Evolutionary conservation across 148 eudicot genomes (phyloP), one percentile per base, ranked within the genome.

Genomic region (Cornus florida): DNA sequence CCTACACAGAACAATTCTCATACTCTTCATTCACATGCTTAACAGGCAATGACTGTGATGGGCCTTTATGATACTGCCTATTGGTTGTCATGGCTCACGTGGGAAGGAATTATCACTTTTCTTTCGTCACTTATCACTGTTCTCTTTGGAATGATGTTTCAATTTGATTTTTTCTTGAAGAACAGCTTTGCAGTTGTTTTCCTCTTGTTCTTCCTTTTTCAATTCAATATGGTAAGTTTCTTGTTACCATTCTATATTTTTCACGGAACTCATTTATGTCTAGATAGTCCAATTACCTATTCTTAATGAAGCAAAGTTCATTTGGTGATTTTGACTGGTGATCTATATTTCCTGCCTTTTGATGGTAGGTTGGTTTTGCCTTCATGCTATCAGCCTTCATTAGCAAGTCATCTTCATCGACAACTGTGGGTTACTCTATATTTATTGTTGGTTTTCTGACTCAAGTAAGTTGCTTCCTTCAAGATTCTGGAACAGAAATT

Each of bases 41-140:
- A 38, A 78, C 90, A 96, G 98, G 96, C 96, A 48, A 90, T 95
- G 98, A 84, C 86, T 68, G 88, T 93, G 86, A 95, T 95, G 97
- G 98, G 98, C 79, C 96, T 95, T 33, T 93, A 91, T 86, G 98
- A 95, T 83, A 89, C 94, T 65, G 98, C 98, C 38, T 89, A 93
- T 74, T 95, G 98, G 98, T 84, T 95, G 65, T 93, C 97, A 7
- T 93, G 97, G 97, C 83, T 95, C 64, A 78, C 84, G 0, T 93
- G 97, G 96, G 98, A 95, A 84, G 89, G 84, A 83, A 69, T 91
- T 50, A 75, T 93, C 23, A 75, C 88, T 46, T 64, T 86, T 68
- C 67, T 93, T 46, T 89, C 94, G 12, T 86, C 98, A 10, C 86
- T 91, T 77, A 74, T 88, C 70, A 91, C 89, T 62, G 85, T 93